Evolutionary conservation across 1,284 basidiomycete species (phyloP), one percentile per base, ranked within the genome.

Genomic region (Ustilago loliicola): DNA sequence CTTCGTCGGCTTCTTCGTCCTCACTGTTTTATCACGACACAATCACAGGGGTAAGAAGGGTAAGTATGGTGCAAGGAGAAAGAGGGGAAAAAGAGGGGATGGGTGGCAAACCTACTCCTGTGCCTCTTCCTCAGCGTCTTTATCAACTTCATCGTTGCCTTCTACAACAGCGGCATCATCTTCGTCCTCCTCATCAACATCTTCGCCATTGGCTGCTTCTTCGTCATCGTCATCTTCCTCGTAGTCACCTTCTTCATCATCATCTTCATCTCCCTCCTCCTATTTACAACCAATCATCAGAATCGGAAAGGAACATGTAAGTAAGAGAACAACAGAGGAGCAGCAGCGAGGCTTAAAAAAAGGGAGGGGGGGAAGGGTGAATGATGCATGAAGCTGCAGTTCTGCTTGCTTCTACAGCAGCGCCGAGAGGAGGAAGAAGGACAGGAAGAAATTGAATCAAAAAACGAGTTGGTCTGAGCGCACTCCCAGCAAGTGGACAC

Each of bases 191-290:
- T 70, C 72, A 21, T 65, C 73, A 7, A 72, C 74, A n/a, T 68
- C 66, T 50, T 59, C 62, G 3, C 58, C 61, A 50, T 64, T 58
- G 42, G 58, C 68, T 29, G 62, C 72, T 30, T 72, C 73, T 21
- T 76, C 73, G 21, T 76, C 73, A 15, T 72, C 74, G 9, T 72
- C 73, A 21, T 68, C 72, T 21, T 55, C 72, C 34, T 72, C 73
- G 4, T 71, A 68, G 21, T 77, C 74, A 34, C 72, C 74, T 23
- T 77, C 74, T 11, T 77, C 63, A 40, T 74, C 66, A 15, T 72
- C 66, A 13, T 70, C 36, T 8, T 8, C 73, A 45, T 75, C 67
- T 7, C 69, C 66, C 68, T 21, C 60, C 61, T 21, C 62, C n/a
- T 65, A 27, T n/a, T n/a, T n/a, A n/a, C n/a, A n/a, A n/a, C n/a